Conservation (phyloP, 2,329 filamentous ascomycete species). For the Xylaria sp. region DNA sequence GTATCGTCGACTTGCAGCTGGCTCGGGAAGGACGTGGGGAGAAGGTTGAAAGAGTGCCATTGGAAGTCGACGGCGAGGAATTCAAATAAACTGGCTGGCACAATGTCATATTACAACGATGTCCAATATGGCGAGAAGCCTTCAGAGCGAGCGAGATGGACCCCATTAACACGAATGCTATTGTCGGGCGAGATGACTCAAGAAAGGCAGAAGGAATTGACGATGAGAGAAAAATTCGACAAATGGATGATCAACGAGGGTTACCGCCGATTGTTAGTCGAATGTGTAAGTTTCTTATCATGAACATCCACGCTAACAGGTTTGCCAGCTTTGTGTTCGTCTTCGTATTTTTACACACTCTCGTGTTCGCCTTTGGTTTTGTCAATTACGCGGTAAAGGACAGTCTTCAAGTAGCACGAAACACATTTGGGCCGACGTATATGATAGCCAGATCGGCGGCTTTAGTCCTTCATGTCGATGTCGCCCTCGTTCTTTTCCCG, state of each 20-base stretch:
- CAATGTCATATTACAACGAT: conserved; percentile 53
- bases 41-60: conserved; percentile 31
- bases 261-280: conserved; percentile 78
- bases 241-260: conserved; percentile 92
- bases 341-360: conserved; percentile 77
- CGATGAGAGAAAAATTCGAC: conserved; percentile 78
- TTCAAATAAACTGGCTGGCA: conserved; percentile 41
- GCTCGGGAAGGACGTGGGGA: conserved; percentile 35
- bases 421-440: conserved; percentile 79
- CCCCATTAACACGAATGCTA: conserved; percentile 83
- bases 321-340: conserved; percentile 76
- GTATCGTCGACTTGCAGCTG: conserved; percentile 29
- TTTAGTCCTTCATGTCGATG: conserved; percentile 82
- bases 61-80: conserved; percentile 31
- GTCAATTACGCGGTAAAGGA: conserved; percentile 84
- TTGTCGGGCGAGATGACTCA: conserved; percentile 85
- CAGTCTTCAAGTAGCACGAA: conserved; percentile 72
- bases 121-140: conserved; percentile 56
- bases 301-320: conserved; percentile 40
- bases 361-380: conserved; percentile 84
- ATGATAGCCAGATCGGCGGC: conserved; percentile 81
- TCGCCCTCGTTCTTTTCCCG: conserved; percentile 81
- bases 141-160: conserved; percentile 82
- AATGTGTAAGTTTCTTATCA: conserved; percentile 31
- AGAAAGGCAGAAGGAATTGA: conserved; percentile 75